phyloP scores from a whole-genome alignment of 768 basidiomycete species.

The Leccinum obscurum region DNA sequence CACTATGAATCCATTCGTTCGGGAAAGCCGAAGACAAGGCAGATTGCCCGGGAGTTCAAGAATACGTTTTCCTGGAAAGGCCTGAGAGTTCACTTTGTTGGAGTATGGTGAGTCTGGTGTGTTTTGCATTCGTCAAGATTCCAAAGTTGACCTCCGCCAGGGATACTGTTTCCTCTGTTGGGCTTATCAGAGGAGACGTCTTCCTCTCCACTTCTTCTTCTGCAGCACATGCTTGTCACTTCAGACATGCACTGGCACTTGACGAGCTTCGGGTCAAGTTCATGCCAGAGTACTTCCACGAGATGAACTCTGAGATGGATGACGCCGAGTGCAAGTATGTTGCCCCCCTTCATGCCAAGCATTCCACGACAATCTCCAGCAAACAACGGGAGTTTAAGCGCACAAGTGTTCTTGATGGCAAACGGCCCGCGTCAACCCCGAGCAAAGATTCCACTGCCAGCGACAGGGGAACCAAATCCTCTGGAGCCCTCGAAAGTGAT shows the following conservation, averaged over 20 bases:
- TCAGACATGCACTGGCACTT: slow-evolving; percentile 66
- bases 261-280: slow-evolving; percentile 64
- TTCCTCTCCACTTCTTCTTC: slow-evolving; percentile 57
- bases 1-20: slow-evolving; percentile 21
- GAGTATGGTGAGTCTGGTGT: slow-evolving; percentile 43
- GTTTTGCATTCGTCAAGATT: not conserved
- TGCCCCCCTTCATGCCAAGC: not conserved
- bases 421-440: not conserved
- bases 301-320: slow-evolving; percentile 27
- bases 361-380: not conserved
- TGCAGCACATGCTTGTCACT: slow-evolving; percentile 54
- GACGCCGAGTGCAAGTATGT: slow-evolving; percentile 13
- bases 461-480: slow-evolving; percentile 21
- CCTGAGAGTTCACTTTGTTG: slow-evolving; percentile 50
- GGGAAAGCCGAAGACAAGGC: slow-evolving; percentile 20
- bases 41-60: slow-evolving; percentile 38
- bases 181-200: slow-evolving; percentile 46
- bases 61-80: slow-evolving; percentile 44
- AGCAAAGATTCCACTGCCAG: slow-evolving; percentile 16
- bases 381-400: not conserved
- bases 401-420: not conserved
- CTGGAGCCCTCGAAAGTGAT: not conserved
- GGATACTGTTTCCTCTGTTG: slow-evolving; percentile 71
- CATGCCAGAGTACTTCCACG: slow-evolving; percentile 42
- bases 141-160: slow-evolving; percentile 30